A percentile compares a stretch with the other conserved stretches of the same genome.
phyloP scores from a whole-genome alignment of 176 grass and related monocot species.

The Triticum dicoccoides region DNA sequence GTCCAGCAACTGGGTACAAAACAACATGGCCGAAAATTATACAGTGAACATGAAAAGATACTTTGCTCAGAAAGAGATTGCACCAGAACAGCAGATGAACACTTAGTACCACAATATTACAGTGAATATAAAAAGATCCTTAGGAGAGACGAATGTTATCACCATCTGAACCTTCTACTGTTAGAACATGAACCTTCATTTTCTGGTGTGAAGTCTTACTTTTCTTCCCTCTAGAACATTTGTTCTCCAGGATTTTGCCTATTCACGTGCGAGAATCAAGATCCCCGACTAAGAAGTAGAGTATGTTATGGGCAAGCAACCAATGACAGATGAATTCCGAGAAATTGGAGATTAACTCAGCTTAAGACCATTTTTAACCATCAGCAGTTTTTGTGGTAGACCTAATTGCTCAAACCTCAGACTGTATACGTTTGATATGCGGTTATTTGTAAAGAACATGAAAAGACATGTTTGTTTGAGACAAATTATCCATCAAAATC shows the following conservation, averaged over 20 bases:
- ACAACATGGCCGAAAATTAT: neutral
- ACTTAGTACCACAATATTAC: neutral
- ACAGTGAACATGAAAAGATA: neutral
- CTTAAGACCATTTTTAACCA: neutral
- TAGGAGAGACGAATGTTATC: neutral
- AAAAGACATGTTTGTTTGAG: neutral
- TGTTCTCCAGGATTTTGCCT: neutral
- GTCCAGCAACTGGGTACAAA: slow-evolving; percentile 42
- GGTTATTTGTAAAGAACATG: neutral
- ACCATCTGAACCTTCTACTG: neutral
- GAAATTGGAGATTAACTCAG: neutral
- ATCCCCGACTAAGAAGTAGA: neutral
- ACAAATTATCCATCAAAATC: neutral
- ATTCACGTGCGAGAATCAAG: neutral
- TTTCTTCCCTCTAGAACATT: neutral
- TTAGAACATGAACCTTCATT: neutral
- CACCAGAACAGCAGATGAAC: neutral
- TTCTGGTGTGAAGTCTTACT: neutral
- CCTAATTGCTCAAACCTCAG: neutral
- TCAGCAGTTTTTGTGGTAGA: neutral
- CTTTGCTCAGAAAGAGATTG: neutral
- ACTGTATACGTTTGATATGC: neutral
- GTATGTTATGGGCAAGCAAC: neutral
- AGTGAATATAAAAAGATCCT: too few relatives aligned
- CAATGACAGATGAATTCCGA: neutral